Base-by-base conservation (phyloP, 2,329 filamentous ascomycete species). In the Alternaria tenuissima region DNA sequence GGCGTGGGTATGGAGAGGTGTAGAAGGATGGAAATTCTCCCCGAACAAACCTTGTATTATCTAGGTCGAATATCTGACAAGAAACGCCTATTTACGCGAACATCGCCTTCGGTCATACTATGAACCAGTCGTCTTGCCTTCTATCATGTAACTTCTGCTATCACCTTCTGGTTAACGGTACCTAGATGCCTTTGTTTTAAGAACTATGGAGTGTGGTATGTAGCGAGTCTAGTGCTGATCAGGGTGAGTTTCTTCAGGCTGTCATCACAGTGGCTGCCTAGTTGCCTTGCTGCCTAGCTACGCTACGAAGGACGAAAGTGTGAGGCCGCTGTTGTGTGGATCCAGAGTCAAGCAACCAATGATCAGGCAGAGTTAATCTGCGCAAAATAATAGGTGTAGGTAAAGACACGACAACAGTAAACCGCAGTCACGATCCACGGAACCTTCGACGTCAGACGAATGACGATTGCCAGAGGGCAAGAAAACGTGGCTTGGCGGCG, bases 401-500 rank as follows among this genome's bases (percentile, higher is more conserved):
- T 47, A 26, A 36, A 48, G 36, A 28, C 9, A 26, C 18, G 39
- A 38, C 41, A 16, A 28, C 26, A 41, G 22, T 43, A 22, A 38
- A 39, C n/a, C 26, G 20, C 42, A 20, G 47, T 53, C 47, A 36
- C 14, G 32, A 36, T 16, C 32, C 11, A 36, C 6, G 32, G 32
- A 36, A 36, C 11, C 32, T 36, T 36, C 11, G 32, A 36, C 12
- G 32, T n/a, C 14, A 26, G 43, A 32, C 61, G 53, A 61, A 63
- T 63, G 18, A 22, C 32, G 39, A 42, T 51, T n/a, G 34, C 32
- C 32, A 14, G 32, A 22, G 53, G 22, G 22, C 41, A 12, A 26
- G 47, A 34, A 46, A 57, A 39, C 53, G 34, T 57, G 57, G 61
- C 63, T 63, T 64, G 55, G 63, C 58, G 20, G 5, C 44, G 63